These are phyloP conservation scores for Thermoascus crustaceus DNA, from an alignment of 2,329 filamentous ascomycete species.

Conservation along the genomic window DNA sequence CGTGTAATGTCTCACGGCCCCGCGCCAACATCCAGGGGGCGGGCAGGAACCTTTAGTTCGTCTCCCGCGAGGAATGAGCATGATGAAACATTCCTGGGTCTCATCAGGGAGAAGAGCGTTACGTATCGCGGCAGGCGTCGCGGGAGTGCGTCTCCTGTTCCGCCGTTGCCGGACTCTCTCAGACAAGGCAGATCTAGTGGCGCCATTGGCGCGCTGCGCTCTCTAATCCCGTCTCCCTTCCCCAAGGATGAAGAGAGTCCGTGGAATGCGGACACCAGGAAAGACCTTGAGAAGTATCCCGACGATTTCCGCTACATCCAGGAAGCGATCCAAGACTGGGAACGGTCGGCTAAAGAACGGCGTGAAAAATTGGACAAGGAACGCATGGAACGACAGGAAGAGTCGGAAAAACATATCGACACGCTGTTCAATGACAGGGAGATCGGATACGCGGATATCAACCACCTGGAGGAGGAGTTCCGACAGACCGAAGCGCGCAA, in stretches of 20 bases:
- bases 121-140: constrained; percentile 25
- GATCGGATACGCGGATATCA: constrained; percentile 51
- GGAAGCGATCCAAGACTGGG: constrained; percentile 37
- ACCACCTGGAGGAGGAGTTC: constrained; percentile 47
- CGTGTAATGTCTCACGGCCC: constrained; percentile 33
- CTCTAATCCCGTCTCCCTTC: constrained; percentile 26
- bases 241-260: constrained; percentile 26
- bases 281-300: constrained; percentile 26
- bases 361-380: constrained; percentile 42
- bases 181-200: constrained; percentile 19
- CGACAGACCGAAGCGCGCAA: constrained; percentile 44
- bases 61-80: constrained; percentile 22
- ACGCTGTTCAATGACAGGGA: constrained; percentile 48
- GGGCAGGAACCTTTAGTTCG: constrained; percentile 12
- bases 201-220: constrained; percentile 27
- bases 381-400: constrained; percentile 42
- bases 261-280: constrained; percentile 24
- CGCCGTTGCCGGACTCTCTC: constrained; percentile 25
- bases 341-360: constrained; percentile 35
- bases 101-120: constrained; percentile 39
- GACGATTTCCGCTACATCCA: constrained; percentile 39
- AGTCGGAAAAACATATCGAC: constrained; percentile 46
- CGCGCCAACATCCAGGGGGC: constrained; percentile 10
- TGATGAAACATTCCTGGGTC: constrained; percentile 40
- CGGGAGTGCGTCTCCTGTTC: constrained; percentile 18